These are phyloP conservation scores for Rhodotorula mucilaginosa DNA, from an alignment of 1,284 basidiomycete species.

Conservation along the genomic window DNA sequence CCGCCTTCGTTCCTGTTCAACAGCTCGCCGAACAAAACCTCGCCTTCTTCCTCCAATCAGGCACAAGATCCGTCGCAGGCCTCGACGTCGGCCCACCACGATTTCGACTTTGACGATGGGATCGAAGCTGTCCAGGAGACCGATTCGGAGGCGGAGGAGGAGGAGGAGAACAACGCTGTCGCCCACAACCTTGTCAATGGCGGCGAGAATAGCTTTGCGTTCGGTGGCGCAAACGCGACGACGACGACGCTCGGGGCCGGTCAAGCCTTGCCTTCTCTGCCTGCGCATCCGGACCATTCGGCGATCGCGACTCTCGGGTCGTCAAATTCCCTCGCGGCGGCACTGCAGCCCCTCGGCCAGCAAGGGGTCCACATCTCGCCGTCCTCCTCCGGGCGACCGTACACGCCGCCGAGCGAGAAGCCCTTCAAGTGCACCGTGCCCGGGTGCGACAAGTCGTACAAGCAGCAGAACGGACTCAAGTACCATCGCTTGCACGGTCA, in stretches of 20 bases:
- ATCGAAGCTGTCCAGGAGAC: constrained; percentile 3
- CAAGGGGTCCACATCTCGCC: constrained; percentile 38
- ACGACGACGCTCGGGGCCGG: not conserved
- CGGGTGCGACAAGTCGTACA: constrained; percentile 98
- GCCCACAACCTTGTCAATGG: not conserved
- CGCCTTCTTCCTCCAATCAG: not conserved
- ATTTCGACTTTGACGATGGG: not conserved
- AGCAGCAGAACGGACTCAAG: constrained; percentile 94
- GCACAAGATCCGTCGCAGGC: not conserved
- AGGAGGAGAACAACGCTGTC: not conserved
- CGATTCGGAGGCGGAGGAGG: constrained; percentile 3
- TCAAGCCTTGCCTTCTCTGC: not conserved
- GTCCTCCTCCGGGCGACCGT: constrained; percentile 35
- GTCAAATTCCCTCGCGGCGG: constrained; percentile 27
- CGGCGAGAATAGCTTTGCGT: not conserved
- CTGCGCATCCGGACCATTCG: constrained; percentile 14
- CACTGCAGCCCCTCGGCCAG: constrained; percentile 37
- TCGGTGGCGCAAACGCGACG: not conserved
- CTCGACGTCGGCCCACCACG: not conserved
- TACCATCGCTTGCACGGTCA: constrained; percentile 94
- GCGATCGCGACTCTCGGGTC: constrained; percentile 34
- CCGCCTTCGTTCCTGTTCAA: not conserved
- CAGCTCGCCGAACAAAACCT: not conserved
- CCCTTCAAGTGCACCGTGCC: constrained; percentile 96
- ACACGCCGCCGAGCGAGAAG: constrained; percentile 57